These are phyloP conservation scores for Penicillium sp. DNA, from an alignment of 2,329 filamentous ascomycete species.

Conservation along the genomic window DNA sequence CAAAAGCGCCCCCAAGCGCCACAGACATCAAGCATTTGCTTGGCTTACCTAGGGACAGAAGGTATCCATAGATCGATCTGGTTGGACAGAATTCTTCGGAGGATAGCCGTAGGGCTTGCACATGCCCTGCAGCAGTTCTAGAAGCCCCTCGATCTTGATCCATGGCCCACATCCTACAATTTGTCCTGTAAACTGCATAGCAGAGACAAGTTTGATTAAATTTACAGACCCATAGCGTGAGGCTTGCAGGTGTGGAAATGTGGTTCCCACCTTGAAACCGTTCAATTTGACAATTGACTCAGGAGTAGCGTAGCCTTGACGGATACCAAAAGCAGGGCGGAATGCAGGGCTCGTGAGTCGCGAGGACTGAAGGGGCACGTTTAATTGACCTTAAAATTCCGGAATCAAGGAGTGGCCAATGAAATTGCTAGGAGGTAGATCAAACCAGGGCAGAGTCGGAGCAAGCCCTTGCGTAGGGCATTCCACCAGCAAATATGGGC, in stretches of 20 bases:
- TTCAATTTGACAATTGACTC: neutral
- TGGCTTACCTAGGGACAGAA: neutral
- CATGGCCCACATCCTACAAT: neutral
- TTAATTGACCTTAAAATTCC: slow-evolving; percentile 18
- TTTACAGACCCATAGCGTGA: neutral
- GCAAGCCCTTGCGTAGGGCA: slow-evolving; percentile 21
- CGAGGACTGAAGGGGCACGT: slow-evolving; percentile 11
- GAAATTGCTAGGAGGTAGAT: slow-evolving; percentile 1
- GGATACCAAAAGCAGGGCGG: slow-evolving; percentile 16
- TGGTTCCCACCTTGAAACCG: neutral
- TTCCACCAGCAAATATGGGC: slow-evolving; percentile 18
- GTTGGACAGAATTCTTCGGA: neutral
- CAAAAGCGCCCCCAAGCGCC: neutral
- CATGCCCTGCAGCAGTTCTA: neutral
- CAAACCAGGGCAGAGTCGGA: neutral
- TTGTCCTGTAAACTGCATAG: neutral
- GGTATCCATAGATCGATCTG: neutral
- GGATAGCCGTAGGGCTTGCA: neutral
- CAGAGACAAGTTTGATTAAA: neutral
- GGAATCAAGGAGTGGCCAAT: slow-evolving; percentile 11
- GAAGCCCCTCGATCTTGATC: neutral
- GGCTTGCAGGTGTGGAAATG: neutral
- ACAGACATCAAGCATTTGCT: neutral
- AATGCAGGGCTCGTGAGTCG: slow-evolving; percentile 18
- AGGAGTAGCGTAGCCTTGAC: slow-evolving; percentile 8